Base-by-base conservation (phyloP, 352 stramenopile genomes). In the Sclerospora graminicola region DNA sequence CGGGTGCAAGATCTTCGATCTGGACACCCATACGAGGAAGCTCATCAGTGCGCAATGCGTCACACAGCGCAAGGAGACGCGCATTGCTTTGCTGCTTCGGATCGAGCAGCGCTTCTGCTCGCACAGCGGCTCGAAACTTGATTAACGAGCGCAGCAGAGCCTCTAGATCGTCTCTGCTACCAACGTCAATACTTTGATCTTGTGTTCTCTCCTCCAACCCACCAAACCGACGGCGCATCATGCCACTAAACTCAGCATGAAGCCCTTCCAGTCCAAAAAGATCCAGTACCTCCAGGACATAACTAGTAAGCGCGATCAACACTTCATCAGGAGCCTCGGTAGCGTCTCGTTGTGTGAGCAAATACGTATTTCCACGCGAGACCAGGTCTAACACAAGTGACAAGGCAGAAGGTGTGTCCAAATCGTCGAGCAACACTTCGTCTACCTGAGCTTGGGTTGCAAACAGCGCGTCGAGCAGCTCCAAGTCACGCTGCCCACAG, bases 401-500 rank as follows among this genome's bases (percentile, higher is more conserved):
- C 2, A 97, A 53, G 4, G 77, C 89, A 2, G 37, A 41, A 2
- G 88, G 84, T 1, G 84, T 97, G 48, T 97, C 82, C 38, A 97
- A 84, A 57, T 97, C 88, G 41, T 95, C 66, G 9, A 65, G 46
- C 18, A 97, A 52, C 15, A 71, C 82, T 5, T 46, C 61, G 23
- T 80, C 63, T 5, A 95, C 73, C 5, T 65, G 50, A 5, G 56
- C 46, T 48, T 78, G 74, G 8, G 73, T 68, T 7, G 55, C 43
- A 14, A 72, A 75, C 5, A 96, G 53, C 30, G 51, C 46, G 1
- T 51, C 35, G 6, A 91, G 45, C 45, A 96, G 23, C 6, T 63
- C 32, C 28, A 84, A 41, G 41, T 96, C 83, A 36, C 45, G 26
- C 8, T 51, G 31, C 8, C 76, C 64, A 27, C 72, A 83, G 20